Conservation (phyloP, 345 rosid species). For the Ailanthus altissimus region DNA sequence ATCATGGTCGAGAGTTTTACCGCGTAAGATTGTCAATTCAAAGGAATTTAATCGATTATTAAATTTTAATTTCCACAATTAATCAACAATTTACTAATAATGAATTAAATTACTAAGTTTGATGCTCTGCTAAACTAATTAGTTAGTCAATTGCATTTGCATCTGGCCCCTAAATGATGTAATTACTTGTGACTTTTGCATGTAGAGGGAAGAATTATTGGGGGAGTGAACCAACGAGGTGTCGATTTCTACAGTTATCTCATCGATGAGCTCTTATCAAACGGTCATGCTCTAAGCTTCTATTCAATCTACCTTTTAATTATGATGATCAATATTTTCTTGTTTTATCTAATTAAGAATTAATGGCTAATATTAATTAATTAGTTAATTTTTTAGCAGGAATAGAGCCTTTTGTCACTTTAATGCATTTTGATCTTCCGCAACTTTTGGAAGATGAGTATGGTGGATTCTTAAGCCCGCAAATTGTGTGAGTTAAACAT, state of each 20-base stretch:
- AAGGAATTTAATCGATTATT: too few species aligned
- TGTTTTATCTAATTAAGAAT: neutral
- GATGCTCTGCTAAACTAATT: too few species aligned
- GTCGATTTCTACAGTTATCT: conserved; percentile 35
- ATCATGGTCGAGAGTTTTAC: conserved; percentile 50
- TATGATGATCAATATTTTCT: too few species aligned
- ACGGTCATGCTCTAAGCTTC: conserved; percentile 20
- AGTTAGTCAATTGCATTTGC: neutral
- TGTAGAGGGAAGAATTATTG: conserved; percentile 34
- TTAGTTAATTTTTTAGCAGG: conserved; percentile 27
- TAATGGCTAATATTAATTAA: too few species aligned
- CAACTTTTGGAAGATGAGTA: conserved; percentile 68
- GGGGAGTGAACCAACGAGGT: conserved; percentile 37
- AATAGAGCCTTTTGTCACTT: conserved; percentile 52
- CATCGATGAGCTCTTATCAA: conserved; percentile 25
- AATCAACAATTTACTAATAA: too few species aligned
- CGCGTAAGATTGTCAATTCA: conserved; percentile 31
- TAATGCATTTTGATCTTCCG: conserved; percentile 63
- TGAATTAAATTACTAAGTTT: too few species aligned
- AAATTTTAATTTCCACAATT: too few species aligned
- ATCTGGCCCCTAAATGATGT: neutral
- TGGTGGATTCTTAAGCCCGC: conserved; percentile 51
- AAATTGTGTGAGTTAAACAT: conserved; percentile 49
- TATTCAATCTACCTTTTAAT: neutral
- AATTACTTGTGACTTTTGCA: neutral